Evolutionary conservation across 306 rosid genomes (phyloP).

Genomic region (Medicago lupulina): DNA sequence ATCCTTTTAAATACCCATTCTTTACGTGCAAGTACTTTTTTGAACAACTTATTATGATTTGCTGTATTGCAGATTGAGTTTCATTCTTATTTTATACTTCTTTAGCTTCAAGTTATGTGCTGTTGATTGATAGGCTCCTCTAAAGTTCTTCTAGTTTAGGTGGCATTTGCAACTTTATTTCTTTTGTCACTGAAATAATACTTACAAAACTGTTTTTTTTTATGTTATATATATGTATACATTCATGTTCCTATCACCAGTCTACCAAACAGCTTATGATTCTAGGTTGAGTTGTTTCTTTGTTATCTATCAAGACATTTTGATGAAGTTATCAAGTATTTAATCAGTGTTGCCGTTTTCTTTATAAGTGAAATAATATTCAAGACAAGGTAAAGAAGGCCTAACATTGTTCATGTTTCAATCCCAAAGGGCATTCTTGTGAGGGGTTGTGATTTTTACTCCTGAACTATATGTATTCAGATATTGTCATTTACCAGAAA

Average conservation of each 20-base stretch:
- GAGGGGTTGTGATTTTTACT: slow-evolving; percentile 24
- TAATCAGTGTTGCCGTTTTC: neutral
- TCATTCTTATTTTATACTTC: slow-evolving; percentile 31
- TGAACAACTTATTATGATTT: slow-evolving; percentile 32
- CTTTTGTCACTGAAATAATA: slow-evolving; percentile 6
- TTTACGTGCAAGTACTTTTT: slow-evolving; percentile 31
- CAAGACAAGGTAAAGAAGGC: slow-evolving; percentile 13
- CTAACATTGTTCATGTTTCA: slow-evolving; percentile 17
- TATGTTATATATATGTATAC: neutral
- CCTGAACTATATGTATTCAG: slow-evolving; percentile 14
- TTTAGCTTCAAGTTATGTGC: neutral
- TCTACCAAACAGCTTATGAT: slow-evolving; percentile 12
- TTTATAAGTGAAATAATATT: slow-evolving; percentile 11
- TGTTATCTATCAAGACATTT: neutral
- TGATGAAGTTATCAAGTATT: slow-evolving; percentile 29
- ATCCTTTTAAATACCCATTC: slow-evolving; percentile 33
- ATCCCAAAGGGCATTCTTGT: slow-evolving; percentile 3
- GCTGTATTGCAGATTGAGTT: slow-evolving; percentile 11
- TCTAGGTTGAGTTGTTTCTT: slow-evolving; percentile 30
- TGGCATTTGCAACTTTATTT: slow-evolving; percentile 3
- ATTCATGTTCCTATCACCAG: neutral
- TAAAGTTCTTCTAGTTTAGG: slow-evolving; percentile 15
- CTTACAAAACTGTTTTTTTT: neutral
- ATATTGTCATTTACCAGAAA: slow-evolving; percentile 29
- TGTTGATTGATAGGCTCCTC: slow-evolving; percentile 14